These are phyloP conservation scores for Phytopythium oedochilum DNA, from an alignment of 352 stramenopile species.

Conservation along the genomic window DNA sequence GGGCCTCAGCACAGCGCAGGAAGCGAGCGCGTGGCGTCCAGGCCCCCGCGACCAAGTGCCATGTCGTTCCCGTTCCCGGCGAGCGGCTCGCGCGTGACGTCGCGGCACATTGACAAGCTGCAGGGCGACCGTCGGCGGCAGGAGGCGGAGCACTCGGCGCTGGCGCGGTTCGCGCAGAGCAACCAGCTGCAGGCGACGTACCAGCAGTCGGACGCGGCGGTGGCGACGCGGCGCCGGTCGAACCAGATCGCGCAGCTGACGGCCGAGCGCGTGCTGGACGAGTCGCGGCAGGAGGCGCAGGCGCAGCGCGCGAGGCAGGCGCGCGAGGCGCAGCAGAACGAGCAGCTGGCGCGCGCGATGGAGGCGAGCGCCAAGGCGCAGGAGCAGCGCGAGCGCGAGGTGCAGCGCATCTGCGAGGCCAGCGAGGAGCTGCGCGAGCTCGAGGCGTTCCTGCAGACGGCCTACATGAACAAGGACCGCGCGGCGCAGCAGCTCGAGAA, in stretches of 20 bases:
- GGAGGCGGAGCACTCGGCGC: slow-evolving; percentile 46
- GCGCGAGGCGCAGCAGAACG: slow-evolving; percentile 64
- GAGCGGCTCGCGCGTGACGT: slow-evolving; percentile 46
- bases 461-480: slow-evolving; percentile 93
- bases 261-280: slow-evolving; percentile 65
- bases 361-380: slow-evolving; percentile 49
- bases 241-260: slow-evolving; percentile 65
- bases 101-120: slow-evolving; percentile 58
- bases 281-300: slow-evolving; percentile 24
- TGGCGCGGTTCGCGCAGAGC: slow-evolving; percentile 43
- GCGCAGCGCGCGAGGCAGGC: slow-evolving; percentile 13
- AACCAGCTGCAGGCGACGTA: slow-evolving; percentile 59
- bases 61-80: slow-evolving; percentile 63
- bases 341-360: slow-evolving; percentile 65
- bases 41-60: too few species aligned
- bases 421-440: slow-evolving; percentile 89
- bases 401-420: slow-evolving; percentile 88
- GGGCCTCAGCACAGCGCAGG: too few species aligned
- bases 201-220: slow-evolving; percentile 63
- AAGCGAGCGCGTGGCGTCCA: background rate
- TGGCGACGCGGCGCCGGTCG: slow-evolving; percentile 32
- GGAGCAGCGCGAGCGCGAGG: slow-evolving; percentile 80
- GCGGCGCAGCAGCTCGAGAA: slow-evolving; percentile 87
- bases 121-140: slow-evolving; percentile 55
- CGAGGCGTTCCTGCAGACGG: slow-evolving; percentile 86